Conservation (phyloP, 2,329 filamentous ascomycete species). For the Zasmidium cellare region DNA sequence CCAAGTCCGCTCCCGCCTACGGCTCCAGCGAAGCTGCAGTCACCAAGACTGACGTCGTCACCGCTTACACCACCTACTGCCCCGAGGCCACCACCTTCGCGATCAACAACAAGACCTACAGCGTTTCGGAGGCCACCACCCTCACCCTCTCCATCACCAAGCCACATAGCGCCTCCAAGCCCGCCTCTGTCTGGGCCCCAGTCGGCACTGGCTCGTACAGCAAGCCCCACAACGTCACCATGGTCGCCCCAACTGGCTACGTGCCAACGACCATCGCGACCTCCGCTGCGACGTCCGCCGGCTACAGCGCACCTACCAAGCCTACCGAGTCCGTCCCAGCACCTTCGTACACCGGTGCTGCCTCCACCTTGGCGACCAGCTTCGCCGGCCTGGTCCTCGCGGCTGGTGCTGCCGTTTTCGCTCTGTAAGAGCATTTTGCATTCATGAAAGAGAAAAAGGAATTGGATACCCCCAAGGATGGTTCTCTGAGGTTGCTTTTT, state of each 20-base stretch:
- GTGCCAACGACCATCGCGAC: slow-evolving; percentile 34
- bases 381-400: slow-evolving; percentile 40
- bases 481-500: not conserved
- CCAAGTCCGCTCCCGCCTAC: slow-evolving; percentile 10
- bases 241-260: slow-evolving; percentile 37
- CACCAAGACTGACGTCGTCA: slow-evolving; percentile 28
- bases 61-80: slow-evolving; percentile 27
- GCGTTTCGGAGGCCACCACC: slow-evolving; percentile 24
- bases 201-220: slow-evolving; percentile 8
- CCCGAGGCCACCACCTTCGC: slow-evolving; percentile 25
- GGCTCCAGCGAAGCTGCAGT: slow-evolving; percentile 50
- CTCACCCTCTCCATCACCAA: slow-evolving; percentile 26
- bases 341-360: slow-evolving; percentile 22
- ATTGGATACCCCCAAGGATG: not conserved
- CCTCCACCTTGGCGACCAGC: slow-evolving; percentile 36
- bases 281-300: slow-evolving; percentile 23
- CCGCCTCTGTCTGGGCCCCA: slow-evolving; percentile 4
- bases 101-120: slow-evolving; percentile 26
- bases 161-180: slow-evolving; percentile 10
- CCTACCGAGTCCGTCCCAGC: slow-evolving; percentile 25
- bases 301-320: slow-evolving; percentile 21
- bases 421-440: slow-evolving; percentile 23
- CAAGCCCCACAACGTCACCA: slow-evolving; percentile 20
- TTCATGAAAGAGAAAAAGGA: not conserved
- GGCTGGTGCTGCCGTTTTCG: slow-evolving; percentile 43